These are phyloP conservation scores for Aspergillus sp. DNA, from an alignment of 2,329 filamentous ascomycete species.

Conservation along the genomic window DNA sequence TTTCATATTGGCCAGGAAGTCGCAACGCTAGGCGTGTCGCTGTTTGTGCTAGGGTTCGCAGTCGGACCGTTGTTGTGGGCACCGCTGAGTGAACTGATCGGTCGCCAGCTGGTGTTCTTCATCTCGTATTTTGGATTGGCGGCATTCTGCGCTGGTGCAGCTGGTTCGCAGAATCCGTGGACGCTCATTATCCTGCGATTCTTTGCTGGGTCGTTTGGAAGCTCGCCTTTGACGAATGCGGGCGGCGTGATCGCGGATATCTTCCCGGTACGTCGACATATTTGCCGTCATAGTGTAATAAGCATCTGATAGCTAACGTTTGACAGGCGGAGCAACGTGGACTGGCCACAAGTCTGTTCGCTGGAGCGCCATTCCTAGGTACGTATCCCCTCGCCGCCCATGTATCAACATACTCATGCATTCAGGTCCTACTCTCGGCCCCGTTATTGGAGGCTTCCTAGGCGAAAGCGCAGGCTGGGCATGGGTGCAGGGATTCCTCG, in stretches of 20 bases:
- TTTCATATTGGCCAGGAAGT: constrained; percentile 55
- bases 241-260: constrained; percentile 56
- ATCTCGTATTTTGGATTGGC: constrained; percentile 56
- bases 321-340: constrained; percentile 48
- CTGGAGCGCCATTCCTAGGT: constrained; percentile 62
- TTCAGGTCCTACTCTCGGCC: constrained; percentile 23
- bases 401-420: no score
- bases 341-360: constrained; percentile 61
- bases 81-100: constrained; percentile 63
- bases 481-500: constrained; percentile 31
- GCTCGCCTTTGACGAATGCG: constrained; percentile 48
- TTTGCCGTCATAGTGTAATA: not conserved
- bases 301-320: not conserved
- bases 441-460: constrained; percentile 29
- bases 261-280: constrained; percentile 36
- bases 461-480: constrained; percentile 27
- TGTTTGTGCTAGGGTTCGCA: constrained; percentile 62
- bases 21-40: constrained; percentile 60
- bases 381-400: not conserved
- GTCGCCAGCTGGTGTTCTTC: constrained; percentile 52
- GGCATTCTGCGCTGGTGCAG: constrained; percentile 58
- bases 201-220: constrained; percentile 60
- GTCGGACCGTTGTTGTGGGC: constrained; percentile 65
- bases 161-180: constrained; percentile 55
- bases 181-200: constrained; percentile 63